Conservation (phyloP, 2,329 filamentous ascomycete genomes). For the Pseudogymnoascus sp. region DNA sequence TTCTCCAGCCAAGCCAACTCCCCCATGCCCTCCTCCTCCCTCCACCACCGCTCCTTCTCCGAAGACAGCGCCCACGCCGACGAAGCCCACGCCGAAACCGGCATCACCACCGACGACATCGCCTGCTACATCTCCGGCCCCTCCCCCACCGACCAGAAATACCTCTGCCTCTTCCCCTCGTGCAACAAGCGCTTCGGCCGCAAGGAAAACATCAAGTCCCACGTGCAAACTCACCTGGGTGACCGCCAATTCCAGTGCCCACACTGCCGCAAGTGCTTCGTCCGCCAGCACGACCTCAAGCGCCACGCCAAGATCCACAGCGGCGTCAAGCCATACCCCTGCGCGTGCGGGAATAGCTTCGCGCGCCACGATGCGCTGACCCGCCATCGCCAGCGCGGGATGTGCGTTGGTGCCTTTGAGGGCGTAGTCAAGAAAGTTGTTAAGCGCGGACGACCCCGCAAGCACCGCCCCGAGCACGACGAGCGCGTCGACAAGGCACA, state of each 20-base stretch:
- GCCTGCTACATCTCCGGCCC: conserved; percentile 64
- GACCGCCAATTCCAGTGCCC: conserved; percentile 94
- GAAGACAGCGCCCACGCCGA: conserved; percentile 53
- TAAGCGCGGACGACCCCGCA: conserved; percentile 57
- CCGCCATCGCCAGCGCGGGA: conserved; percentile 85
- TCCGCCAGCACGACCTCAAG: conserved; percentile 94
- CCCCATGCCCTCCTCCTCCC: conserved; percentile 12
- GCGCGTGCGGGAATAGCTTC: conserved; percentile 89
- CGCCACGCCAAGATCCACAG: conserved; percentile 96
- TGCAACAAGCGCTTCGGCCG: conserved; percentile 90
- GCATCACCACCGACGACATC: conserved; percentile 80
- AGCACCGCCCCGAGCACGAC: conserved; percentile 45
- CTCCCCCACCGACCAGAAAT: conserved; percentile 65
- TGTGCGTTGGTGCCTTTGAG: conserved; percentile 93
- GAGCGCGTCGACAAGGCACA: conserved; percentile 48
- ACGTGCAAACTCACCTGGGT: conserved; percentile 95
- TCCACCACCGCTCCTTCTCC: conserved; percentile 51
- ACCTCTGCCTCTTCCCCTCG: conserved; percentile 65
- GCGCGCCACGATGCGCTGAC: conserved; percentile 92
- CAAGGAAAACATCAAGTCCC: conserved; percentile 97
- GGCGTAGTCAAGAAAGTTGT: conserved; percentile 60
- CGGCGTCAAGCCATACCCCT: conserved; percentile 89
- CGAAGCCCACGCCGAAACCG: conserved; percentile 64
- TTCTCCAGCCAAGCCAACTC: conserved; percentile 14
- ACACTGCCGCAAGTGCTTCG: conserved; percentile 89